These are phyloP conservation scores for Uronychia binucleata DNA, from an alignment of 73 alveolate species.

Conservation along the genomic window DNA sequence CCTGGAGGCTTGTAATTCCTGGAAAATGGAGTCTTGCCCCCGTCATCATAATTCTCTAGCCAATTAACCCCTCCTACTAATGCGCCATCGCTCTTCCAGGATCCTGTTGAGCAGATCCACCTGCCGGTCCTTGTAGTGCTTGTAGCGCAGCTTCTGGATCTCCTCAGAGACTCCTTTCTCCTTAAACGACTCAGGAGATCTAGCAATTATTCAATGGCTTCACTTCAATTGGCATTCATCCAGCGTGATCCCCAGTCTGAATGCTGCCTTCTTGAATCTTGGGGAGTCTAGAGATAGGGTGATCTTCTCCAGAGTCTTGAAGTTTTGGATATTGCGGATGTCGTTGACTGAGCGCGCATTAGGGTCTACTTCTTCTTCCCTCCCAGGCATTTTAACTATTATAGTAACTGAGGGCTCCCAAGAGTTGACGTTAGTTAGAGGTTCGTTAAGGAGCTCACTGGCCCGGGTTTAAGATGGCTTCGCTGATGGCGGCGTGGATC, in stretches of 20 bases:
- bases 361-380: not conserved
- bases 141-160: conserved; percentile 1
- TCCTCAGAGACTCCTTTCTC: conserved; percentile 4
- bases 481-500: conserved; percentile 12
- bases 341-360: conserved; percentile 18
- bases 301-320: conserved; percentile 23
- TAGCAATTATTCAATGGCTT: not conserved
- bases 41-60: not conserved
- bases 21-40: not conserved
- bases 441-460: not conserved
- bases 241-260: conserved; percentile 22
- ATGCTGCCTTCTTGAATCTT: conserved; percentile 26
- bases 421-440: not conserved
- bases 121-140: conserved; percentile 8
- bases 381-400: not conserved
- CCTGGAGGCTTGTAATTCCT: not conserved
- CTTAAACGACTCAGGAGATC: not conserved
- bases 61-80: not conserved
- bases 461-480: conserved; percentile 10
- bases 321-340: conserved; percentile 17
- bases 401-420: too few species aligned
- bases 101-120: not conserved
- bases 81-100: not conserved
- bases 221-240: conserved; percentile 44
- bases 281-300: conserved; percentile 52